Conservation (phyloP, 768 basidiomycete species). For the Rhizopogon vesiculosus region DNA sequence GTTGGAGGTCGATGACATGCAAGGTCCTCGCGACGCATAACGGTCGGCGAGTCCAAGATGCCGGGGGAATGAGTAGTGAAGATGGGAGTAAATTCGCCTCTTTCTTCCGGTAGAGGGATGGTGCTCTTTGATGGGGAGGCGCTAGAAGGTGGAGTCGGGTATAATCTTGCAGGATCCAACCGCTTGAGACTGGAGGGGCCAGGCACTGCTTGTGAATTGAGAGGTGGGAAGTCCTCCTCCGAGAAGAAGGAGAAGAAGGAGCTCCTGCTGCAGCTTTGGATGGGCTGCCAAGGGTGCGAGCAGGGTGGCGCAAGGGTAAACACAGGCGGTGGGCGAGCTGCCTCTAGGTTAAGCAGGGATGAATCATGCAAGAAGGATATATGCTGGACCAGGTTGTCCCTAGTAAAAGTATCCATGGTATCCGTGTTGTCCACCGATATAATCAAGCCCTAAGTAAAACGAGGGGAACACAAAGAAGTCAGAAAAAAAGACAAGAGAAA, state of each 20-base stretch:
- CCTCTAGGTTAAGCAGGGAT: conserved; percentile 6
- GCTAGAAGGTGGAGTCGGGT: conserved; percentile 24
- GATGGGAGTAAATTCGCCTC: conserved; percentile 7
- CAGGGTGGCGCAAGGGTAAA: conserved; percentile 11
- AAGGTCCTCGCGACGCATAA: conserved; percentile 27
- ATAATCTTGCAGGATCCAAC: conserved; percentile 16
- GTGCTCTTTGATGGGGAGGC: conserved; percentile 19
- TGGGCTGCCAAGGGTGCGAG: conserved; percentile 13
- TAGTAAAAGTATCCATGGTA: conserved; percentile 27
- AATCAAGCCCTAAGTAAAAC: conserved; percentile 22
- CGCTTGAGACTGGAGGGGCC: conserved; percentile 10
- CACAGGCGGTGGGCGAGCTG: conserved; percentile 9
- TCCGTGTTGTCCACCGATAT: conserved; percentile 26
- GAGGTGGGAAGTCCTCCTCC: conserved; percentile 9
- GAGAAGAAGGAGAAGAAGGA: conserved; percentile 15
- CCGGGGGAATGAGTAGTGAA: conserved; percentile 26
- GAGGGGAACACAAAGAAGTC: not conserved
- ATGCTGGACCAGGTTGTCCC: conserved; percentile 22
- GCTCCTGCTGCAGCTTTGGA: conserved; percentile 18
- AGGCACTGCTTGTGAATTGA: conserved; percentile 11
- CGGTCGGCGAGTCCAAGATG: conserved; percentile 30
- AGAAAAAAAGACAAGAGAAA: not conserved
- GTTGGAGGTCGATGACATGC: conserved; percentile 30
- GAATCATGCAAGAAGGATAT: conserved; percentile 4
- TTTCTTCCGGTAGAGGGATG: conserved; percentile 23